These are phyloP conservation scores for Komagataella phaffii DNA, from an alignment of 805 yeast genomes.

Conservation along the genomic window DNA sequence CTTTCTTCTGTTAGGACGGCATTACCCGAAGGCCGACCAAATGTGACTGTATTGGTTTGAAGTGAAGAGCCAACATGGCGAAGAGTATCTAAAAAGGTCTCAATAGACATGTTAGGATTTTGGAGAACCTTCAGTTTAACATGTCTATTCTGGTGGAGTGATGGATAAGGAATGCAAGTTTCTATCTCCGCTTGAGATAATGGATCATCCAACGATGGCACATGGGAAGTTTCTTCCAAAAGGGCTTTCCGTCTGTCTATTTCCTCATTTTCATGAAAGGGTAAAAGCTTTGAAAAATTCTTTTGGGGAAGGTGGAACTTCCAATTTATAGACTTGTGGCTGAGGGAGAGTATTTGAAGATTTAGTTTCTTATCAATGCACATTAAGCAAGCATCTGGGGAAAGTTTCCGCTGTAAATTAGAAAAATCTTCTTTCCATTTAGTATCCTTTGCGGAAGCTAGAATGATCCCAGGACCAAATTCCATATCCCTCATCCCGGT, in stretches of 20 bases:
- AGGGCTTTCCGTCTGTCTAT: neutral
- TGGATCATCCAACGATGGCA: conserved; percentile 13
- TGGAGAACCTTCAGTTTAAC: conserved; percentile 11
- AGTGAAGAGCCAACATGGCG: neutral
- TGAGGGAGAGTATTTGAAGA: neutral
- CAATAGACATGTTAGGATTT: neutral
- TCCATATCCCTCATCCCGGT: conserved; percentile 10
- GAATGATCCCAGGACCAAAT: conserved; percentile 15
- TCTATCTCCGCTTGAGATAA: conserved; percentile 43
- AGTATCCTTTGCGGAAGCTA: conserved; percentile 10
- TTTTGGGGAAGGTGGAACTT: conserved; percentile 4
- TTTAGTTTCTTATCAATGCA: neutral
- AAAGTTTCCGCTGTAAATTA: neutral
- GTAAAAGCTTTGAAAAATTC: neutral
- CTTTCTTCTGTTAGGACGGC: conserved; percentile 1
- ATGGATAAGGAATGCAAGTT: conserved; percentile 25
- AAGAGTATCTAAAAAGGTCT: neutral
- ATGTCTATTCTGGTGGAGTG: conserved; percentile 12
- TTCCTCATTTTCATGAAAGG: neutral
- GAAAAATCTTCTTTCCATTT: neutral
- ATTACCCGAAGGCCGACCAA: conserved; percentile 5
- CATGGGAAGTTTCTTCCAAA: neutral
- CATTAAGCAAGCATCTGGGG: neutral
- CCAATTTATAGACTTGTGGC: conserved; percentile 6
- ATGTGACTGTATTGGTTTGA: conserved; percentile 1